Conservation (phyloP, 1,284 basidiomycete species). For the Schizophyllum commune region DNA sequence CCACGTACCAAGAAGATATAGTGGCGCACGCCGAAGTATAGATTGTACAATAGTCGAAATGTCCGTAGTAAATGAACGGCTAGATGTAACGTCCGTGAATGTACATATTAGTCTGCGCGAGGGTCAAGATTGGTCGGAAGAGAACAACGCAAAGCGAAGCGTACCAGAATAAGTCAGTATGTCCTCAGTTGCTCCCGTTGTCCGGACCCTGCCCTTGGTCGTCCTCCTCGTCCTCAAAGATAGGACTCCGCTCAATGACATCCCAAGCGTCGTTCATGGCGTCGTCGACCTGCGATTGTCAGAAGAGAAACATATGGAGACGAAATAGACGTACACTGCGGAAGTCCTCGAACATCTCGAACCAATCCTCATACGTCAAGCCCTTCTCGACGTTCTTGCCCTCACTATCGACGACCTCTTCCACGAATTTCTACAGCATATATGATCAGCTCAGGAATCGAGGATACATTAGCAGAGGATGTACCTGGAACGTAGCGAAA, state of each 20-base stretch:
- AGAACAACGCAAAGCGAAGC: not conserved
- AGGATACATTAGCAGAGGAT: not conserved
- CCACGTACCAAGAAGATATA: not conserved
- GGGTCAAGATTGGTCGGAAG: not conserved
- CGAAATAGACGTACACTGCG: not conserved
- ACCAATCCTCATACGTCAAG: not conserved
- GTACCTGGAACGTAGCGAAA: not conserved
- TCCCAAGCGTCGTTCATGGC: not conserved
- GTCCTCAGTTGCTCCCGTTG: not conserved
- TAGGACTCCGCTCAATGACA: not conserved
- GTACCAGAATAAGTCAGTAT: not conserved
- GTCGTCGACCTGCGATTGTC: not conserved
- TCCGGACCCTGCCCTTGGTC: not conserved
- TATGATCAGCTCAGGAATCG: not conserved
- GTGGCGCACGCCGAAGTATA: not conserved
- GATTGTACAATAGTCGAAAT: not conserved
- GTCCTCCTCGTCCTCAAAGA: not conserved
- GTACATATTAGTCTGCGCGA: not conserved
- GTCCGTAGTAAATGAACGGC: not conserved
- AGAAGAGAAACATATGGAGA: not conserved
- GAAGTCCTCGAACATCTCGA: not conserved
- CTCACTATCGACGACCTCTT: not conserved
- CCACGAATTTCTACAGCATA: not conserved
- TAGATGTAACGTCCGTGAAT: not conserved
- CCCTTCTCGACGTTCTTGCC: not conserved